phyloP scores from a whole-genome alignment of 192 early-diverging fungal species.

The Podila epicladia region DNA sequence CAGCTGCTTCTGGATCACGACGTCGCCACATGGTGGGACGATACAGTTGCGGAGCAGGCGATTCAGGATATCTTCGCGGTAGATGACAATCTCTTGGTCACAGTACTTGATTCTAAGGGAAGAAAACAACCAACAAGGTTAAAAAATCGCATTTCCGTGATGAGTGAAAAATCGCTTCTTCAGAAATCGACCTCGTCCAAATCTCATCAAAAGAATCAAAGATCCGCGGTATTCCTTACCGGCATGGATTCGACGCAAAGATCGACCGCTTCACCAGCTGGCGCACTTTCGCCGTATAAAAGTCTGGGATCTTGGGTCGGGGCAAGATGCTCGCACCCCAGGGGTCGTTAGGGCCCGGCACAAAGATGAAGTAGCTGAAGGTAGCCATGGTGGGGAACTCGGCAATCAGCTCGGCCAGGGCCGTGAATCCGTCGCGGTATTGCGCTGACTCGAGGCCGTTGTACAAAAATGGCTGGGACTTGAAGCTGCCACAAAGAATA shows the following conservation, averaged over 20 bases:
- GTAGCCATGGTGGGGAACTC: constrained; percentile 68
- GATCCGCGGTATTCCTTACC: constrained; percentile 46
- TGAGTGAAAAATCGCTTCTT: too few species aligned
- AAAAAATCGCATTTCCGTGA: neutral
- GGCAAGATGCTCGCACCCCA: constrained; percentile 79
- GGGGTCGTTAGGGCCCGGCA: constrained; percentile 90
- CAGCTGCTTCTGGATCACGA: constrained; percentile 62
- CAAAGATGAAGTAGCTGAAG: constrained; percentile 83
- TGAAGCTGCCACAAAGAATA: constrained; percentile 89
- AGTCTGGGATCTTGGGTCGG: constrained; percentile 75
- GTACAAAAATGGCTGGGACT: constrained; percentile 74
- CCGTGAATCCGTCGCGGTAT: constrained; percentile 68
- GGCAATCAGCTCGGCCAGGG: constrained; percentile 73
- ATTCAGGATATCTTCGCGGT: constrained; percentile 85
- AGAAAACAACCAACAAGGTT: neutral
- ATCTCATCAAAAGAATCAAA: neutral
- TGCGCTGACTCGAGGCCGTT: constrained; percentile 66
- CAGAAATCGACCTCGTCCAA: neutral
- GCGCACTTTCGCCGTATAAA: constrained; percentile 70
- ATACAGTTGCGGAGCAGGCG: constrained; percentile 81
- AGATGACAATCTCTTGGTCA: constrained; percentile 91
- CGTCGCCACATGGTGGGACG: constrained; percentile 62
- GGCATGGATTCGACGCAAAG: constrained; percentile 88
- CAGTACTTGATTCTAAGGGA: constrained; percentile 84
- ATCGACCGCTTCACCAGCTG: constrained; percentile 65